Percentiles rank a stretch among this genome's conserved stretches.
phyloP scores from a whole-genome alignment of 257 asterid genomes.

The Striga asiatica region DNA sequence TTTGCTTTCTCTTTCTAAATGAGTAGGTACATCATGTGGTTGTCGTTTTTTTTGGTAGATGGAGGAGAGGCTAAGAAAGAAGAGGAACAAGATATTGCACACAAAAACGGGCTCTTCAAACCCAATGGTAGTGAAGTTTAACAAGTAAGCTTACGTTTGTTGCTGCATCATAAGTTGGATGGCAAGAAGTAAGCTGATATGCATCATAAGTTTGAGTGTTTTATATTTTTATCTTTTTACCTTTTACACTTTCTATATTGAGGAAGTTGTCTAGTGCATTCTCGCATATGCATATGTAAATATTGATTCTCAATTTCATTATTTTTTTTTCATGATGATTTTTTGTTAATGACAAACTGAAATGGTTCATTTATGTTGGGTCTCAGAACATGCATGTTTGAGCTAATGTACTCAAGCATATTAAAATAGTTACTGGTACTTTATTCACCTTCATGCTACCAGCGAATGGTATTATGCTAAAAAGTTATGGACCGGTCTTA shows the following conservation, averaged over 20 bases:
- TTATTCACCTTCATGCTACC: not conserved
- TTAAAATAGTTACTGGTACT: not conserved
- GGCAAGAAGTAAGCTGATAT: not conserved
- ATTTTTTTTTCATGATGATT: not conserved
- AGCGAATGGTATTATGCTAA: not conserved
- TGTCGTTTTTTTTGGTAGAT: constrained; percentile 33
- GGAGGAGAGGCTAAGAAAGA: constrained; percentile 91
- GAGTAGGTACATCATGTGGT: not conserved
- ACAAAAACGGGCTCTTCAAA: constrained; percentile 68
- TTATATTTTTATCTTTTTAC: not conserved
- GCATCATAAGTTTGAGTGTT: not conserved
- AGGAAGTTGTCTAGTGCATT: too few relatives aligned
- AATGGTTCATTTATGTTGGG: not conserved
- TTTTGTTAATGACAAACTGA: not conserved
- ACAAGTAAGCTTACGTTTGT: constrained; percentile 41
- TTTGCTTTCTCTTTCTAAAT: not conserved
- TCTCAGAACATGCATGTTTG: not conserved
- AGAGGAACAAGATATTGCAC: constrained; percentile 72
- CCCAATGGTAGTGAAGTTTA: constrained; percentile 65
- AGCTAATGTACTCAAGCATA: not conserved
- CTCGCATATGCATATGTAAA: too few relatives aligned
- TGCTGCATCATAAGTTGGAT: not conserved
- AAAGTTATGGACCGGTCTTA: not conserved
- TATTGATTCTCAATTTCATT: not conserved
- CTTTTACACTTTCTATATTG: too few relatives aligned